Conservation (phyloP, 768 basidiomycete species). For the Calocybe indica region DNA sequence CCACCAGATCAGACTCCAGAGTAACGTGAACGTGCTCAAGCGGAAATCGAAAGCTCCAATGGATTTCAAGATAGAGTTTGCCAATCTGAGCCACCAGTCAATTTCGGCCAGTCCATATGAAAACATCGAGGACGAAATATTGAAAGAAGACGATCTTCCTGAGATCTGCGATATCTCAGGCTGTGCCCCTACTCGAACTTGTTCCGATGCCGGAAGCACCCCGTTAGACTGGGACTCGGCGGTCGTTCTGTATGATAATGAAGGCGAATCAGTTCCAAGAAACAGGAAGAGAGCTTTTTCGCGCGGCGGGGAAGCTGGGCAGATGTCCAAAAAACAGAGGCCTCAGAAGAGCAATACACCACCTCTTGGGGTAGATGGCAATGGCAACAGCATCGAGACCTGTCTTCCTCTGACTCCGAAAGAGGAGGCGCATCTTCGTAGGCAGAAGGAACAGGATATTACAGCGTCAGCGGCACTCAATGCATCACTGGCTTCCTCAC, state of each 20-base stretch:
- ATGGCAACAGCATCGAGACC: too few species aligned
- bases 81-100: conserved; percentile 27
- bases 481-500: too few species aligned
- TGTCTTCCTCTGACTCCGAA: too few species aligned
- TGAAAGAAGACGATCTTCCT: conserved; percentile 40
- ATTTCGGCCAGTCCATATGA: conserved; percentile 10
- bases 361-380: too few species aligned
- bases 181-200: background rate
- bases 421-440: too few species aligned
- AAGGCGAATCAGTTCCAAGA: background rate
- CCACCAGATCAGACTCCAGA: conserved; percentile 35
- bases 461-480: too few species aligned
- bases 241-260: background rate
- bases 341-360: too few species aligned
- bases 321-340: too few species aligned
- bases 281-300: too few species aligned
- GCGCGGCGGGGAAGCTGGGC: too few species aligned
- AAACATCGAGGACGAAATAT: conserved; percentile 14
- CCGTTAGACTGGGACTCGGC: background rate
- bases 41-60: conserved; percentile 24
- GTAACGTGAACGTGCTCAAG: conserved; percentile 20
- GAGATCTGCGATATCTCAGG: conserved; percentile 26
- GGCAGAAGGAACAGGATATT: too few species aligned
- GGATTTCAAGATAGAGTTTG: conserved; percentile 47
- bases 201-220: too few species aligned